Base-by-base conservation (phyloP, 1,284 basidiomycete species). In the Apiotrichum akiyoshidainum region DNA sequence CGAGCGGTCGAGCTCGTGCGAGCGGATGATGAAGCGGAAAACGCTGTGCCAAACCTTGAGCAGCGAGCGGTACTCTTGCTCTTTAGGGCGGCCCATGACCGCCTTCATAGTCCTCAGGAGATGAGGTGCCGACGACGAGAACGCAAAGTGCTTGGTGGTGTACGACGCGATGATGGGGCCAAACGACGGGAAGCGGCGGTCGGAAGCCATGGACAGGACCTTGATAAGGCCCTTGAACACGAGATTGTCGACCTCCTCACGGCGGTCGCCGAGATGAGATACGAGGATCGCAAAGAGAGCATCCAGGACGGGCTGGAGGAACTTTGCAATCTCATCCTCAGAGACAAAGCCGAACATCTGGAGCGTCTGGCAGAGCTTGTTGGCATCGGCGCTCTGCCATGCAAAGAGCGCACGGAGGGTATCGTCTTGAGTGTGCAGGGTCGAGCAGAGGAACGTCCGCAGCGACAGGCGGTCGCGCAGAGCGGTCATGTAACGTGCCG, bases 1-100 rank as follows among this genome's bases (percentile, higher is more conserved):
- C 7, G 82, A 81, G 68, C 91, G 89, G 75, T 96, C 92, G 40
- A 97, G 77, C 71, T 95, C 91, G 42, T 93, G 82, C 7, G 92
- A 87, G 22, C 90, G 84, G 10, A 90, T 86, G 66, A 97, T 89
- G 76, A 98, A 92, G 72, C 90, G 90, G 84, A 97, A 92, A 65
- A 98, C 85, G 71, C 95, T 92, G 68, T 93, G 89, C 77, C 93
- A 96, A 21, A 98, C 94, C 75, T 97, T 97, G 66, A 99, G 82
- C 14, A 92, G 88, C 1, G 92, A 86, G 41, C 94, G 87, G 54
- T 97, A 83, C 35, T 93, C 90, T 12, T 83, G 81, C 9, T 85
- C 83, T 0, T 86, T 84, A 0, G 92, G 91, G 60, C 88, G 85
- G 26, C 81, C 81, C 53, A 97, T 82, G 8, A 97, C 84, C 19